Conservation (phyloP, 305 asterid genomes). For the Solanum hybrid region DNA sequence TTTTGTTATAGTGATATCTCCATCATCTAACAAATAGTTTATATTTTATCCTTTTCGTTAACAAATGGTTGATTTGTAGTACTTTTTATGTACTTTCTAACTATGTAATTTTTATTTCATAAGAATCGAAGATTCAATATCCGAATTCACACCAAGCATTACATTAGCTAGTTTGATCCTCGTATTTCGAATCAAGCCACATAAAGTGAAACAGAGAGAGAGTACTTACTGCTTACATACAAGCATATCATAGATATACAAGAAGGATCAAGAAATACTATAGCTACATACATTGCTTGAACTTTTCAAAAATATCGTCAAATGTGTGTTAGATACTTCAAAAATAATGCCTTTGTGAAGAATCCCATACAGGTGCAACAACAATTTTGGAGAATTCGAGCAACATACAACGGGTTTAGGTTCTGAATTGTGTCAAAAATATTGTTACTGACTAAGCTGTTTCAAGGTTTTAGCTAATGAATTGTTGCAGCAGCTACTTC, state of each 20-base stretch:
- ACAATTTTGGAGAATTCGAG: background rate
- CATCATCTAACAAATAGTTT: background rate
- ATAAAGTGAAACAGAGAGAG: background rate
- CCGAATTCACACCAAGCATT: background rate
- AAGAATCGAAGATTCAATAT: background rate
- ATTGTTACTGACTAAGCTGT: background rate
- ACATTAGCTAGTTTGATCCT: background rate
- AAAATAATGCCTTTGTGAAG: background rate
- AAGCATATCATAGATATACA: background rate
- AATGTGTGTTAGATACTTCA: background rate
- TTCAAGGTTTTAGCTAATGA: background rate
- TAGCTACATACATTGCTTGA: background rate
- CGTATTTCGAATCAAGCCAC: background rate
- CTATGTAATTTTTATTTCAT: background rate
- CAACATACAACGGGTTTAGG: background rate
- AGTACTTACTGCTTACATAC: background rate
- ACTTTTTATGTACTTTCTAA: background rate
- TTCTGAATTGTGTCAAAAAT: background rate
- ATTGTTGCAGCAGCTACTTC: background rate
- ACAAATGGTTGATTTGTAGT: background rate
- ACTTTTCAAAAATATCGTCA: accelerated
- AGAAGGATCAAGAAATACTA: background rate
- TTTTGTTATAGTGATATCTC: too few relatives aligned
- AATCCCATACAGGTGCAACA: too few relatives aligned
- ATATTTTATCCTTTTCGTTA: too few relatives aligned